Percentiles rank a stretch among this genome's conserved stretches.
Conservation (phyloP, 2,329 filamentous ascomycete genomes). For the Cercospora janseana region DNA sequence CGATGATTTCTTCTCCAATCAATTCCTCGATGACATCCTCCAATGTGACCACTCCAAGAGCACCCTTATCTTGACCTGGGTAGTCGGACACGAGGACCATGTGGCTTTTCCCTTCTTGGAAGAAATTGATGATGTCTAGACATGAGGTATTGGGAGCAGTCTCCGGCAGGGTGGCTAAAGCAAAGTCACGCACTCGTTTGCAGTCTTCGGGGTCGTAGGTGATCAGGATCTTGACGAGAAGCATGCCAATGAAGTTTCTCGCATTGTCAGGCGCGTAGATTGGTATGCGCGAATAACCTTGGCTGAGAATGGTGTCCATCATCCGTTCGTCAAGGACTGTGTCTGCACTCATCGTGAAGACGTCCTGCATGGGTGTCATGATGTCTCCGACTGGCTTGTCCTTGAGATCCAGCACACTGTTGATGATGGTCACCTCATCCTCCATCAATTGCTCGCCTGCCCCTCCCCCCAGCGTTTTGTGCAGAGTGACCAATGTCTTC, state of each 20-base stretch:
- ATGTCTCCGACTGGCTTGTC: slow-evolving; percentile 92
- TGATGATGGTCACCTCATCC: slow-evolving; percentile 98
- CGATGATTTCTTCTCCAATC: slow-evolving; percentile 99
- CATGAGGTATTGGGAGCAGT: slow-evolving; percentile 94
- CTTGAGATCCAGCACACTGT: slow-evolving; percentile 91
- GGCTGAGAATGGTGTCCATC: slow-evolving; percentile 89
- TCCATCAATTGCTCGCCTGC: slow-evolving; percentile 85
- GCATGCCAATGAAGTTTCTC: slow-evolving; percentile 92
- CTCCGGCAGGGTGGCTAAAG: slow-evolving; percentile 89
- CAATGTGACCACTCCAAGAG: slow-evolving; percentile 87
- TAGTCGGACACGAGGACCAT: slow-evolving; percentile 93
- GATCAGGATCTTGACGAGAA: slow-evolving; percentile 96
- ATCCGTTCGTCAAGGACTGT: slow-evolving; percentile 88
- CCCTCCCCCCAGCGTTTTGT: slow-evolving; percentile 83
- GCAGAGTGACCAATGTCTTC: slow-evolving; percentile 92
- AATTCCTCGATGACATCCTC: slow-evolving; percentile 98
- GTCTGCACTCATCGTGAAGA: slow-evolving; percentile 95
- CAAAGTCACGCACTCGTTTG: slow-evolving; percentile 83
- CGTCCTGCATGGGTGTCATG: slow-evolving; percentile 98
- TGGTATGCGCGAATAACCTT: slow-evolving; percentile 93
- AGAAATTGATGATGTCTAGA: slow-evolving; percentile 98
- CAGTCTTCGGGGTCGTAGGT: slow-evolving; percentile 96
- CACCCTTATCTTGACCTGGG: slow-evolving; percentile 87
- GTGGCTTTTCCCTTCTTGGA: slow-evolving; percentile 98
- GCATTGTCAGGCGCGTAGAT: slow-evolving; percentile 83